These are phyloP conservation scores for Aspergillus uvarum DNA, from an alignment of 2,329 filamentous ascomycete species.

Conservation along the genomic window DNA sequence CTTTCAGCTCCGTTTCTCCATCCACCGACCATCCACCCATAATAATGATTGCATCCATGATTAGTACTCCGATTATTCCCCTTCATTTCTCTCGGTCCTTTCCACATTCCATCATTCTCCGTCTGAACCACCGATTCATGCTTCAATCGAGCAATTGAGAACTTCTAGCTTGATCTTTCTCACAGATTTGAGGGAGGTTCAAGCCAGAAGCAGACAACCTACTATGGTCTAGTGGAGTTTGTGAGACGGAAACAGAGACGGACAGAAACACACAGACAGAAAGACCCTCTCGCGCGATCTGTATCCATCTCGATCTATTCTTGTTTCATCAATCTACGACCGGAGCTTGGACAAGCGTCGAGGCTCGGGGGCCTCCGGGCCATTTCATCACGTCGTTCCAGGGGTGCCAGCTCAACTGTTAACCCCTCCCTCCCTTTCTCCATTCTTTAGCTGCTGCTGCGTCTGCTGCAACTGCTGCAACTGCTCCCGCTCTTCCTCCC, in stretches of 20 bases:
- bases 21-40: too few relatives aligned
- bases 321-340: background rate
- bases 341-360: conserved; percentile 6
- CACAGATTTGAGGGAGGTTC: background rate
- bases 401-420: conserved; percentile 34
- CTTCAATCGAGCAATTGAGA: background rate
- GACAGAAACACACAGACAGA: background rate
- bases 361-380: conserved; percentile 22
- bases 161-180: background rate
- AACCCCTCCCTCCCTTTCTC: conserved; percentile 19
- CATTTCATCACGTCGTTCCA: conserved; percentile 23
- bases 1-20: background rate
- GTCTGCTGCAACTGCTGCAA: background rate
- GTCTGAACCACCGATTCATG: background rate
- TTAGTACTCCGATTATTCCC: too few relatives aligned
- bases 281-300: background rate
- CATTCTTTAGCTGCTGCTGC: background rate
- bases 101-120: background rate
- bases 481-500: background rate
- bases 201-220: background rate
- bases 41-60: too few relatives aligned
- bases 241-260: background rate
- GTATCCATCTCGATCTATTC: background rate
- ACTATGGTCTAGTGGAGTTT: background rate
- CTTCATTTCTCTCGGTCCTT: background rate